Conservation (phyloP, 192 early-diverging fungal species). For the Rhizoclosmatium sp. region DNA sequence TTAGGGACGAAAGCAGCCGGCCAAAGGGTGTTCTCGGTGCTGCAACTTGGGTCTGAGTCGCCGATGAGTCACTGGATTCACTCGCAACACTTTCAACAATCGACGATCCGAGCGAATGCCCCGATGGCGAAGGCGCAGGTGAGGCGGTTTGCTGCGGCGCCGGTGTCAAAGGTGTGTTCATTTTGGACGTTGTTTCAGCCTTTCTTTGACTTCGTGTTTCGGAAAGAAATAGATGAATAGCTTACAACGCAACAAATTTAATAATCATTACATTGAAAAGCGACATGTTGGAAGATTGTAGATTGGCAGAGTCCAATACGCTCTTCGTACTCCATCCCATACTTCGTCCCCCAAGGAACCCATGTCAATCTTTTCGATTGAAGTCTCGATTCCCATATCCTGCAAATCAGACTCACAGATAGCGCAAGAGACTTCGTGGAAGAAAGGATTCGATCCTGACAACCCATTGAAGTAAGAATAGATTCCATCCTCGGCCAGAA, state of each 20-base stretch:
- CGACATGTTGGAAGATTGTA: slow-evolving; percentile 80
- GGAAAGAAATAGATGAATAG: background rate
- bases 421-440: slow-evolving; percentile 94
- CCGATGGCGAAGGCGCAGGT: too few species aligned
- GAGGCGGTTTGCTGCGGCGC: too few species aligned
- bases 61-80: too few species aligned
- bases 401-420: slow-evolving; percentile 84
- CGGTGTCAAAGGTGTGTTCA: too few species aligned
- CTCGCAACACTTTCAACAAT: too few species aligned
- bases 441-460: slow-evolving; percentile 91
- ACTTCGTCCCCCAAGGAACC: slow-evolving; percentile 81
- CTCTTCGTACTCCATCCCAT: slow-evolving; percentile 87
- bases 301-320: slow-evolving; percentile 76
- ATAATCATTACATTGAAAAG: slow-evolving; percentile 44
- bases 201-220: background rate
- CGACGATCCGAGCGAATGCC: too few species aligned
- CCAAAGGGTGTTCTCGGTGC: too few species aligned
- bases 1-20: too few species aligned
- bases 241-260: background rate
- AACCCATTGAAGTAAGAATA: slow-evolving; percentile 98
- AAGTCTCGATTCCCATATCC: slow-evolving; percentile 79
- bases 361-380: slow-evolving; percentile 77
- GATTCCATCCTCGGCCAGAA: slow-evolving; percentile 71
- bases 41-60: too few species aligned
- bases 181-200: background rate